Evolutionary conservation across 2,329 filamentous ascomycete genomes (phyloP).

Genomic region (Cryphonectria carpinicola): DNA sequence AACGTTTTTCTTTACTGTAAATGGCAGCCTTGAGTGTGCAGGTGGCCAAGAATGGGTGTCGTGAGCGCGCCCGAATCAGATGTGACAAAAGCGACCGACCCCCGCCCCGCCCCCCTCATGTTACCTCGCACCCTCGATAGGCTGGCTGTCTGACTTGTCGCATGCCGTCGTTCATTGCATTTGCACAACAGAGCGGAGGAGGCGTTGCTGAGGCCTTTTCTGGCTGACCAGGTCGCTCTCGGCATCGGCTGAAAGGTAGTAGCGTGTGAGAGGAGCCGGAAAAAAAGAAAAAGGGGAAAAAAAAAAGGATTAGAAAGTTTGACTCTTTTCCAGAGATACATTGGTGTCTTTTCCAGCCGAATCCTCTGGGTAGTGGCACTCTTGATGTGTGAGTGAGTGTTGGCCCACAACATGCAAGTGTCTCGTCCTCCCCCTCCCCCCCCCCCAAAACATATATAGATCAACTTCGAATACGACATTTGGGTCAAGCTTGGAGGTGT

Average conservation of each 20-base stretch:
- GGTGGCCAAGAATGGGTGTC: constrained; percentile 5
- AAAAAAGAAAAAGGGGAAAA: no score
- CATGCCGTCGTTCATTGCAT: background rate
- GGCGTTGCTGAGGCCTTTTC: background rate
- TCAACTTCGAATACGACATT: background rate
- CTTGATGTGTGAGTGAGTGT: background rate
- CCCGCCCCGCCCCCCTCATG: background rate
- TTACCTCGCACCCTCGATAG: constrained; percentile 10
- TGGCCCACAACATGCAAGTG: background rate
- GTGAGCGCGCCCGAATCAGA: constrained; percentile 8
- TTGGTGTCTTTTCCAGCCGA: background rate
- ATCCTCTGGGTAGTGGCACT: background rate
- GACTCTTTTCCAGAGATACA: background rate
- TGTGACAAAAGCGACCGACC: constrained; percentile 15
- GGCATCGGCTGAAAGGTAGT: background rate
- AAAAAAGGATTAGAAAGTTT: background rate
- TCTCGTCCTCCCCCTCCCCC: background rate
- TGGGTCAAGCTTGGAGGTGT: background rate
- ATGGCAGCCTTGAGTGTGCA: background rate
- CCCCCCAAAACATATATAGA: background rate
- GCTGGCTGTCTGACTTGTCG: constrained; percentile 19
- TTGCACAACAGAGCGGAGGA: background rate
- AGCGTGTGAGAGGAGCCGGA: background rate
- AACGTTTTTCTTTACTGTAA: background rate
- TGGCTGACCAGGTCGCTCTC: background rate